Evolutionary conservation across 169 alveolate species (phyloP).

Genomic region (Eimeria acervulina): DNA sequence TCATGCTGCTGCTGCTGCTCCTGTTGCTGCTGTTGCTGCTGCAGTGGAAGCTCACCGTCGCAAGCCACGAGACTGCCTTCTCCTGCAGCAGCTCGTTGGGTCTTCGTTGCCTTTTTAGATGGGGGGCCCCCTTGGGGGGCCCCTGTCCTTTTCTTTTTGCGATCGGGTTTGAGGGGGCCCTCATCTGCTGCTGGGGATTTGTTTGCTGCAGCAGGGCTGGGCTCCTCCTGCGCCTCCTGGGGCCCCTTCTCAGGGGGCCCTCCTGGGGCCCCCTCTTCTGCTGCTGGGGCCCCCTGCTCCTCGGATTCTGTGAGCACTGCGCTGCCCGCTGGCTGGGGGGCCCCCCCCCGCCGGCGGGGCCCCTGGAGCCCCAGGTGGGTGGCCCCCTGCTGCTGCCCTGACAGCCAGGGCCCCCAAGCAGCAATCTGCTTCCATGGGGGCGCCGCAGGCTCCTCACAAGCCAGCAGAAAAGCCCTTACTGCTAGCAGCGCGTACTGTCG

Average conservation of each 20-base stretch:
- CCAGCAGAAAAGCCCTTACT: slow-evolving; percentile 34
- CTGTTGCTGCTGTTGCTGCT: not conserved
- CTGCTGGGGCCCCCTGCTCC: not conserved
- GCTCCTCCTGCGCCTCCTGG: not conserved
- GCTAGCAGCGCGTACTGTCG: slow-evolving; percentile 31
- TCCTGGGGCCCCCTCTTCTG: slow-evolving; percentile 15
- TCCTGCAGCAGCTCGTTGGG: slow-evolving; percentile 33
- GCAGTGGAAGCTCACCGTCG: not conserved
- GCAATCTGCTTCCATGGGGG: slow-evolving; percentile 51
- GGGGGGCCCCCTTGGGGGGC: not conserved
- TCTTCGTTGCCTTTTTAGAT: not conserved
- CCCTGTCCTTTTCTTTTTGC: slow-evolving; percentile 39
- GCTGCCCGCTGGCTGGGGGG: not conserved
- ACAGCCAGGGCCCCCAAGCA: slow-evolving; percentile 26
- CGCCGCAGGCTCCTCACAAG: slow-evolving; percentile 17
- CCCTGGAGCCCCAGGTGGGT: not conserved
- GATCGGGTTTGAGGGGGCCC: not conserved
- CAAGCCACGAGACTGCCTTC: slow-evolving; percentile 6
- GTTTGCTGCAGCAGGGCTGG: not conserved
- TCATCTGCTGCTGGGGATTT: slow-evolving; percentile 4
- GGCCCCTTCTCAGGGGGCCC: slow-evolving; percentile 1
- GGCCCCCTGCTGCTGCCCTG: slow-evolving; percentile 59
- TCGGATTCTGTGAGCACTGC: slow-evolving; percentile 21
- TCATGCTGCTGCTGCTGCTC: no score
- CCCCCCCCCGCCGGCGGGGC: not conserved